Evolutionary conservation across 371 early-diverging fungal species (phyloP).

Genomic region (Chytridium lagenaria): DNA sequence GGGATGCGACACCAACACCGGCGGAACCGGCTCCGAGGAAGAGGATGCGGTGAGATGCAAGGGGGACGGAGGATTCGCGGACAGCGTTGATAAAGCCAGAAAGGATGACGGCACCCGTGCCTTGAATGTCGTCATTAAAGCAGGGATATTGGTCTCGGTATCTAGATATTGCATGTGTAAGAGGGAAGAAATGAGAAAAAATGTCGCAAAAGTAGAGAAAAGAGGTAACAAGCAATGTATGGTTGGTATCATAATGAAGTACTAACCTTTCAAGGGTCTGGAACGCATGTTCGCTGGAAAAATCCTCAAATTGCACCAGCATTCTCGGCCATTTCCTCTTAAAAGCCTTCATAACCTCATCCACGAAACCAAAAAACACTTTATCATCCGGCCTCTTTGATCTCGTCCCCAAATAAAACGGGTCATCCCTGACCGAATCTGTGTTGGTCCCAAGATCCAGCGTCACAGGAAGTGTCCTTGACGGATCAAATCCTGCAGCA

Average conservation of each 20-base stretch:
- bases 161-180: constrained; percentile 42
- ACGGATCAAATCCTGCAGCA: constrained; percentile 87
- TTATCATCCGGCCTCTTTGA: constrained; percentile 73
- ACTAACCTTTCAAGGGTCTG: constrained; percentile 47
- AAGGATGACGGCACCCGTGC: constrained; percentile 91
- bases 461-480: constrained; percentile 83
- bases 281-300: constrained; percentile 80
- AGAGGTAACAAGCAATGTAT: constrained; percentile 71
- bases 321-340: constrained; percentile 73
- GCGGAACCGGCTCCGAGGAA: constrained; percentile 91
- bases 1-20: constrained; percentile 88
- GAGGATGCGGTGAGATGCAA: constrained; percentile 80
- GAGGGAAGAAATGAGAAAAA: not conserved
- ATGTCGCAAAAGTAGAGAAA: too few relatives aligned
- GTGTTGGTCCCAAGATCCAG: constrained; percentile 92
- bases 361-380: constrained; percentile 78
- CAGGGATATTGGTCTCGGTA: constrained; percentile 65
- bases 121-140: constrained; percentile 85
- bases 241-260: constrained; percentile 70
- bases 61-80: constrained; percentile 60
- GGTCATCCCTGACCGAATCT: constrained; percentile 75
- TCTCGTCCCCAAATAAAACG: constrained; percentile 83
- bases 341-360: constrained; percentile 78
- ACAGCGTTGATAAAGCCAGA: constrained; percentile 91
- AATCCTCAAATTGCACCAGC: constrained; percentile 92